Percentiles rank a stretch among this genome's conserved stretches.
phyloP scores from a whole-genome alignment of 257 asterid genomes.

The Ballota nigra region DNA sequence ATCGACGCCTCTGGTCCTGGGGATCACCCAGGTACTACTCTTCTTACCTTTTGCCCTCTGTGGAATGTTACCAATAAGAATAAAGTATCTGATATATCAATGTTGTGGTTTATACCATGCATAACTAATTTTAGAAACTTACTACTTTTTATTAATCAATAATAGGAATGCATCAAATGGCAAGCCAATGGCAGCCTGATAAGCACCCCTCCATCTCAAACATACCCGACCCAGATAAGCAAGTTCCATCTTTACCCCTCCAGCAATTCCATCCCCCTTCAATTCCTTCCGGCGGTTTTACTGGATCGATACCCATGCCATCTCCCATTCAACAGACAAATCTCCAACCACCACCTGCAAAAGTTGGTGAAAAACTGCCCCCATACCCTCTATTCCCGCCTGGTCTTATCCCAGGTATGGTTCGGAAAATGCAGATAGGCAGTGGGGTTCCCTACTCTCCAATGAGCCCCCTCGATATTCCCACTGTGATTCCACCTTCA shows the following conservation, averaged over 20 bases:
- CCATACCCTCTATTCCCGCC: constrained; percentile 93
- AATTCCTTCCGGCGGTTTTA: constrained; percentile 45
- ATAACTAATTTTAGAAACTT: no score
- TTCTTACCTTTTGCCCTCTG: constrained; percentile 8
- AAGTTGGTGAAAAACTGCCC: constrained; percentile 69
- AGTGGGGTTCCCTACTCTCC: constrained; percentile 99
- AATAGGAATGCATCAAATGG: constrained; percentile 44
- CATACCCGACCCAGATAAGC: constrained; percentile 50
- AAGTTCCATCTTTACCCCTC: constrained; percentile 43
- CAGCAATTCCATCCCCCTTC: constrained; percentile 69
- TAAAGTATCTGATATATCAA: neutral
- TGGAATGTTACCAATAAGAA: constrained; percentile 5
- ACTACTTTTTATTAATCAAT: constrained; percentile 5
- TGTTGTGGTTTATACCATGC: neutral
- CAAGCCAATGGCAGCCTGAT: constrained; percentile 64
- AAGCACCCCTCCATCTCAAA: constrained; percentile 41
- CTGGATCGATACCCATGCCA: no score
- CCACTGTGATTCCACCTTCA: constrained; percentile 84
- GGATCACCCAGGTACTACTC: constrained; percentile 68
- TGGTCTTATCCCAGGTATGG: constrained; percentile 98
- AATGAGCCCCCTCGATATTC: constrained; percentile 94
- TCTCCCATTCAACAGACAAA: constrained; percentile 49
- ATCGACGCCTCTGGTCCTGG: constrained; percentile 43
- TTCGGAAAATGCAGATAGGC: constrained; percentile 96
- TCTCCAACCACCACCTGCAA: constrained; percentile 45